These are phyloP conservation scores for Ormosia semicastrata DNA, from an alignment of 306 rosid genomes.

Conservation along the genomic window DNA sequence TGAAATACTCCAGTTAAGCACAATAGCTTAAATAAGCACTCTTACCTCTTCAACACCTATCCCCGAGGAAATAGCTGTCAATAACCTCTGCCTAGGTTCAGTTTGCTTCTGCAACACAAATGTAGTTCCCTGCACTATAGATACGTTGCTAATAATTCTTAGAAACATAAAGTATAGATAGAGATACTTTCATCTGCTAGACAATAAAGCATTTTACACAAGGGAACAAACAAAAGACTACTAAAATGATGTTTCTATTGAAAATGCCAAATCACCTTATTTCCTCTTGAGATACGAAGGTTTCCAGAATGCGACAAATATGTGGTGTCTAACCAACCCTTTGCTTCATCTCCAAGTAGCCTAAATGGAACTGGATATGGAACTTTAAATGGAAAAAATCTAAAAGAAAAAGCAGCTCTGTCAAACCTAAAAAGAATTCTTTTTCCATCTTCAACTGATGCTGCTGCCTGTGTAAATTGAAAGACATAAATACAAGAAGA, in stretches of 20 bases:
- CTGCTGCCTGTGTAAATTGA: conserved; percentile 64
- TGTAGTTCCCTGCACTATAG: conserved; percentile 98
- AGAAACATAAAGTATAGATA: conserved; percentile 29
- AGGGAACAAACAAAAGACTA: conserved; percentile 15
- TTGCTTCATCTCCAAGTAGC: conserved; percentile 95
- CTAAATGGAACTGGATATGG: conserved; percentile 98
- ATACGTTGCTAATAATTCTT: conserved; percentile 49
- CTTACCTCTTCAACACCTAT: conserved; percentile 59
- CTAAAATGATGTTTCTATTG: not conserved
- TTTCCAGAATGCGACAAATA: conserved; percentile 83
- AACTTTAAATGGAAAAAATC: conserved; percentile 88
- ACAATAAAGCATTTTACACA: not conserved
- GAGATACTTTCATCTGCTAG: conserved; percentile 13
- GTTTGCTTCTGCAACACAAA: conserved; percentile 90
- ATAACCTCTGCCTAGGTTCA: conserved; percentile 72
- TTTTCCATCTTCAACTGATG: conserved; percentile 81
- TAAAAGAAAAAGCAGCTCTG: conserved; percentile 87
- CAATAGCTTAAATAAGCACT: not conserved
- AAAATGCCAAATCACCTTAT: conserved; percentile 64
- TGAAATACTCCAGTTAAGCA: not conserved
- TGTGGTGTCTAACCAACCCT: conserved; percentile 97
- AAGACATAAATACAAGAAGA: not conserved
- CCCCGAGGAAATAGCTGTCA: conserved; percentile 70
- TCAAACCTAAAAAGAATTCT: conserved; percentile 86
- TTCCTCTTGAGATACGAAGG: conserved; percentile 95